phyloP scores from a whole-genome alignment of 2,329 filamentous ascomycete genomes.

The Lachnellula suecica region DNA sequence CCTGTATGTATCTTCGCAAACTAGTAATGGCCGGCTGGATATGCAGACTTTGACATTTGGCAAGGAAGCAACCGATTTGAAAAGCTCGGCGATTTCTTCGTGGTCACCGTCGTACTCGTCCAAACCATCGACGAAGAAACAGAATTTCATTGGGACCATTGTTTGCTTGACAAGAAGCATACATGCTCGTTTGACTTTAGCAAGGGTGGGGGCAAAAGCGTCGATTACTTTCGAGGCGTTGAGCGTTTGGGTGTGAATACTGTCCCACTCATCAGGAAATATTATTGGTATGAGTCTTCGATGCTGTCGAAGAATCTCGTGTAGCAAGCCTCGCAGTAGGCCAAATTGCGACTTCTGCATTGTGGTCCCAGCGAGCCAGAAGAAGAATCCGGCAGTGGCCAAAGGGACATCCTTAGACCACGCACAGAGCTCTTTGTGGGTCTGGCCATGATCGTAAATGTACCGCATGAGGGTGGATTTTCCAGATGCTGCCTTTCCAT shows the following conservation, averaged over 20 bases:
- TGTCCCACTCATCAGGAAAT: background rate
- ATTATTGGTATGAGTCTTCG: background rate
- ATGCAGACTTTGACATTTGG: slow-evolving; percentile 16
- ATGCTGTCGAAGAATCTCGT: background rate
- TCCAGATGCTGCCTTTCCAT: slow-evolving; percentile 20
- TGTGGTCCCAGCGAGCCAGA: slow-evolving; percentile 42
- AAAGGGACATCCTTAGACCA: slow-evolving; percentile 28
- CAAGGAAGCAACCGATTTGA: background rate
- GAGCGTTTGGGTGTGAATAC: no score
- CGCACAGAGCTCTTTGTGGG: slow-evolving; percentile 9
- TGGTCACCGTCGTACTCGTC: slow-evolving; percentile 11
- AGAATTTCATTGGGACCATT: background rate
- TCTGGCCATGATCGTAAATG: slow-evolving; percentile 3
- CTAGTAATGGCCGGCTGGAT: slow-evolving; percentile 16
- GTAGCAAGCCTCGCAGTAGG: background rate
- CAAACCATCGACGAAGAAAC: slow-evolving; percentile 1
- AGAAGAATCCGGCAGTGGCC: slow-evolving; percentile 41
- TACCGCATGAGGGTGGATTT: slow-evolving; percentile 23
- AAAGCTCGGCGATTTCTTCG: slow-evolving; percentile 2
- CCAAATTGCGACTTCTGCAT: slow-evolving; percentile 10
- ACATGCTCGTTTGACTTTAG: background rate
- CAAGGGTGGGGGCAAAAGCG: background rate
- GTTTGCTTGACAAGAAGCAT: background rate
- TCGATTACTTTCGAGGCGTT: background rate
- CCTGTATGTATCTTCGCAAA: no score